These are phyloP conservation scores for Dactylellina drechsleri DNA, from an alignment of 2,329 filamentous ascomycete genomes.

Conservation along the genomic window DNA sequence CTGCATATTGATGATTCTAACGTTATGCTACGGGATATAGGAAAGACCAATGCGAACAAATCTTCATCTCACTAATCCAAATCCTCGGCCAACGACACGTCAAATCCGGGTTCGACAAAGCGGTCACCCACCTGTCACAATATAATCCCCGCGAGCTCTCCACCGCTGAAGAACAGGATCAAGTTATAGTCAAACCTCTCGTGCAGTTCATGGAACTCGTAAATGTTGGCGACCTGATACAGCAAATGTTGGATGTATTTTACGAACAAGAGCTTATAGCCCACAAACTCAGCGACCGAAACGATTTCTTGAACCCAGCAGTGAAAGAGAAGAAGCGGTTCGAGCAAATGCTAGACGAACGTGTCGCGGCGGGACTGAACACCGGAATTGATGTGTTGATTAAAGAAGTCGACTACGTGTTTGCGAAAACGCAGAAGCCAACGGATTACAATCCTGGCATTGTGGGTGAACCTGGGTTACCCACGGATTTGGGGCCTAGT, in stretches of 20 bases:
- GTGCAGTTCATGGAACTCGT: slow-evolving; percentile 97
- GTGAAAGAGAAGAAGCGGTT: slow-evolving; percentile 97
- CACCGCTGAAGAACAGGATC: slow-evolving; percentile 70
- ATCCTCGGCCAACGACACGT: slow-evolving; percentile 88
- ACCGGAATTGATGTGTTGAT: slow-evolving; percentile 96
- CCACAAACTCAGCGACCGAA: slow-evolving; percentile 84
- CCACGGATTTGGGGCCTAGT: slow-evolving; percentile 75
- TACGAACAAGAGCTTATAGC: slow-evolving; percentile 92
- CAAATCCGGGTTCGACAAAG: slow-evolving; percentile 91
- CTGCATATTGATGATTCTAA: background rate
- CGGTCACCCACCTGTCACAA: slow-evolving; percentile 85
- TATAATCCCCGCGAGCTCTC: slow-evolving; percentile 89
- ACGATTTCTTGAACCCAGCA: slow-evolving; percentile 92
- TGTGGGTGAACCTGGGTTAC: slow-evolving; percentile 60
- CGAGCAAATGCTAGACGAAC: slow-evolving; percentile 97
- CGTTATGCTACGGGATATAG: slow-evolving; percentile 42
- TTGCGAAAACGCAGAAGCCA: slow-evolving; percentile 83
- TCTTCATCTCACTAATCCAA: slow-evolving; percentile 85
- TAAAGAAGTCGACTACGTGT: slow-evolving; percentile 96
- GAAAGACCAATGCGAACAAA: slow-evolving; percentile 81
- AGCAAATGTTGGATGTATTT: slow-evolving; percentile 99
- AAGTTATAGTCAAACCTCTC: slow-evolving; percentile 79
- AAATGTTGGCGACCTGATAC: slow-evolving; percentile 96
- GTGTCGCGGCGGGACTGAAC: slow-evolving; percentile 92
- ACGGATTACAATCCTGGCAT: slow-evolving; percentile 86